Conservation (phyloP, 495 filamentous ascomycete species). For the Evansstolkia leycettana region DNA sequence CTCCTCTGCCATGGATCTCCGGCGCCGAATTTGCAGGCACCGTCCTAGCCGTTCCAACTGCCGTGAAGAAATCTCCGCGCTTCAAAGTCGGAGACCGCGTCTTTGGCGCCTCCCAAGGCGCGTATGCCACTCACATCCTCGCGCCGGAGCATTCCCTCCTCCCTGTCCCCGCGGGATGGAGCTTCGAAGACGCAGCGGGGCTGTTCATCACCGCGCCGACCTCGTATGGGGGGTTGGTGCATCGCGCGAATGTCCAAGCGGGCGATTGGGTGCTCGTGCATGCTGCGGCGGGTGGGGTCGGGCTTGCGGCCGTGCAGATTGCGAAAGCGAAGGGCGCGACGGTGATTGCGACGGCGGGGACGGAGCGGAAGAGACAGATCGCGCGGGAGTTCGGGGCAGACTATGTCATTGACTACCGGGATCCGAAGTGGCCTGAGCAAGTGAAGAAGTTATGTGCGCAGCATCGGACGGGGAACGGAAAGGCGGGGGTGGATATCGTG, state of each 20-base stretch:
- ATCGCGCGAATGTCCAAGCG: constrained; percentile 58
- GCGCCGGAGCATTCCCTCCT: constrained; percentile 54
- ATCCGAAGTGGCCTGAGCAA: constrained; percentile 58
- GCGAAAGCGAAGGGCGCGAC: constrained; percentile 84
- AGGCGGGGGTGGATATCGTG: constrained; percentile 71
- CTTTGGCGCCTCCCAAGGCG: constrained; percentile 79
- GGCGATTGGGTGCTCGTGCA: constrained; percentile 88
- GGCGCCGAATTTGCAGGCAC: constrained; percentile 80
- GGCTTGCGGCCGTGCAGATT: constrained; percentile 82
- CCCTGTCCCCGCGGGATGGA: constrained; percentile 69
- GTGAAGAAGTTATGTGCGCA: constrained; percentile 54
- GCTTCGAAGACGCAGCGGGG: constrained; percentile 72
- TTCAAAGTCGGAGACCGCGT: constrained; percentile 71
- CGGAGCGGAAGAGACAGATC: constrained; percentile 62
- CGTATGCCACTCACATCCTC: constrained; percentile 65
- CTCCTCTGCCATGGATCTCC: constrained; percentile 71
- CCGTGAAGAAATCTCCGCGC: constrained; percentile 27
- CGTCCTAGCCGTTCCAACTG: constrained; percentile 50
- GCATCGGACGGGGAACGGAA: constrained; percentile 45
- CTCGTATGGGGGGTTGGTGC: constrained; percentile 73
- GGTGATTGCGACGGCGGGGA: constrained; percentile 81
- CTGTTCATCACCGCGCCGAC: constrained; percentile 88
- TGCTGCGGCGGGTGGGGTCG: constrained; percentile 86
- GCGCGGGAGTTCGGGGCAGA: constrained; percentile 76
- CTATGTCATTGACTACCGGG: constrained; percentile 62